Evolutionary conservation across 345 rosid species (phyloP).

Genomic region (Boechera retrofracta): DNA sequence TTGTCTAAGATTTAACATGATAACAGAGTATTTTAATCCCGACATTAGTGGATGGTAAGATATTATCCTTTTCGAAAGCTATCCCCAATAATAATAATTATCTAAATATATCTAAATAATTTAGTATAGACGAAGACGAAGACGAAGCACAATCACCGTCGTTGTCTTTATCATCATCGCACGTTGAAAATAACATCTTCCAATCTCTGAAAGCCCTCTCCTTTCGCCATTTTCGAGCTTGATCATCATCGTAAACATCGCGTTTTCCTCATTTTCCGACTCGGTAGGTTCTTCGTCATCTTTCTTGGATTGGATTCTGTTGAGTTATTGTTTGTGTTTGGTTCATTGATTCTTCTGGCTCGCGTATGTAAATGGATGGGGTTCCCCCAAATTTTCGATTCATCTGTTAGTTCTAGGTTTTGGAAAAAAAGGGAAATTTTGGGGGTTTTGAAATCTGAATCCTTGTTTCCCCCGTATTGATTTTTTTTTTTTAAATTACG

Average conservation of each 20-base stretch:
- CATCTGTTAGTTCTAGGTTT: slow-evolving; percentile 5
- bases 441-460: slow-evolving; percentile 16
- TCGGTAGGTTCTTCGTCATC: slow-evolving; percentile 23
- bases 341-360: slow-evolving; percentile 1
- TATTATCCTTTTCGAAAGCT: not conserved
- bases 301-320: not conserved
- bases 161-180: slow-evolving; percentile 13
- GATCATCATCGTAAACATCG: not conserved
- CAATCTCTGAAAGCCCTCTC: slow-evolving; percentile 1
- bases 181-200: slow-evolving; percentile 22
- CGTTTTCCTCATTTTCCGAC: not conserved
- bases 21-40: not conserved
- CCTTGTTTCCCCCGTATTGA: not conserved
- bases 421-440: not conserved
- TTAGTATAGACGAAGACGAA: not conserved
- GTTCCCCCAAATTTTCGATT: not conserved
- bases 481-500: not conserved
- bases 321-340: not conserved
- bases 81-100: too few species aligned
- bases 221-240: not conserved
- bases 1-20: not conserved
- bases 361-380: not conserved
- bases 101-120: slow-evolving; percentile 2
- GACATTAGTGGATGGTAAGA: slow-evolving; percentile 21
- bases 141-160: slow-evolving; percentile 32